Evolutionary conservation across 1,139 yeast genomes (phyloP).

Genomic region (Saccharomyces hybrid): DNA sequence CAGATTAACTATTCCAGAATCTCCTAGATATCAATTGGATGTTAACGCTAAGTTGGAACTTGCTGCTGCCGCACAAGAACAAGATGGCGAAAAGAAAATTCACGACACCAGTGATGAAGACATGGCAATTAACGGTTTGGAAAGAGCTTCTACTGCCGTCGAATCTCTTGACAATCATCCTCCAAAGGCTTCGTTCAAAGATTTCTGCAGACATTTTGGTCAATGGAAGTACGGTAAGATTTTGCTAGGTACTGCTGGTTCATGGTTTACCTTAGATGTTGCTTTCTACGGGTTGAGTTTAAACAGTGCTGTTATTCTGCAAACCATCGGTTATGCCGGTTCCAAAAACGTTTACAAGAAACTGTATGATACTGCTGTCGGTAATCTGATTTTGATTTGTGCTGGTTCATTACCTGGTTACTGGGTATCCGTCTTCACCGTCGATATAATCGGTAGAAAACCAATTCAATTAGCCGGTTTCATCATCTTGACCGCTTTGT

Average conservation of each 20-base stretch:
- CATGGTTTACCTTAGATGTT: slow-evolving; percentile 94
- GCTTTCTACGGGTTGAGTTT: slow-evolving; percentile 88
- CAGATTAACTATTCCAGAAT: slow-evolving; percentile 89
- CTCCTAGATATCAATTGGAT: slow-evolving; percentile 83
- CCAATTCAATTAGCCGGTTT: slow-evolving; percentile 73
- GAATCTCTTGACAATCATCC: slow-evolving; percentile 24
- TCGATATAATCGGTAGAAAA: slow-evolving; percentile 76
- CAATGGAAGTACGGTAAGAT: slow-evolving; percentile 87
- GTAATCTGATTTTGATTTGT: slow-evolving; percentile 81
- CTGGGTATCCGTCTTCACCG: slow-evolving; percentile 71
- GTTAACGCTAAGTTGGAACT: slow-evolving; percentile 48
- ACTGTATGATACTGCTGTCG: slow-evolving; percentile 72
- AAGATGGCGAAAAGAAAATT: slow-evolving; percentile 2
- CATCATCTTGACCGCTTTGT: slow-evolving; percentile 55
- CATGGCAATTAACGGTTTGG: slow-evolving; percentile 38
- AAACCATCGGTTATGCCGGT: slow-evolving; percentile 75
- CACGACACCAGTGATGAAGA: slow-evolving; percentile 29
- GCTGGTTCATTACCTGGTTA: slow-evolving; percentile 92
- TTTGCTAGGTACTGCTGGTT: slow-evolving; percentile 88
- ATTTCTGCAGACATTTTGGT: slow-evolving; percentile 63
- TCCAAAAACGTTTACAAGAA: slow-evolving; percentile 53
- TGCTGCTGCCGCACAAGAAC: background rate
- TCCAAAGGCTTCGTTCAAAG: slow-evolving; percentile 42
- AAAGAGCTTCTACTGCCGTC: slow-evolving; percentile 39
- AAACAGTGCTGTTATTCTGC: slow-evolving; percentile 71